These are phyloP conservation scores for Fomitopsis schrenkii DNA, from an alignment of 1,284 basidiomycete genomes.

Conservation along the genomic window DNA sequence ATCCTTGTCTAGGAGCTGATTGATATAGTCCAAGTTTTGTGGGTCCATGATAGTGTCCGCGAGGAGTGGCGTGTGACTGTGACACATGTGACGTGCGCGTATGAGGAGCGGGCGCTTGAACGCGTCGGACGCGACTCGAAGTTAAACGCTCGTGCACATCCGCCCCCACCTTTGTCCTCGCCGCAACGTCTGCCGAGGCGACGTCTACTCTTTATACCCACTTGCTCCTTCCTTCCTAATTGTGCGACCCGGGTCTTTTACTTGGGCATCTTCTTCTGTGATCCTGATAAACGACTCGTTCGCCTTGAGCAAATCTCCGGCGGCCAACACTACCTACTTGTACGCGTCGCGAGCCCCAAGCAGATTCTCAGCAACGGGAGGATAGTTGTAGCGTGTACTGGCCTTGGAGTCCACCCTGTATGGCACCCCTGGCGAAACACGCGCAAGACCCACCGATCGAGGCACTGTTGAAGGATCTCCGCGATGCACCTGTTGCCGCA, in stretches of 20 bases:
- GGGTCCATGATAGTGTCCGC: conserved; percentile 43
- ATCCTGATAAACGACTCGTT: too few relatives aligned
- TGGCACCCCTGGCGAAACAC: conserved; percentile 11
- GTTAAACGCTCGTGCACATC: neutral
- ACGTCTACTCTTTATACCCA: too few relatives aligned
- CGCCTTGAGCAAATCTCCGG: too few relatives aligned
- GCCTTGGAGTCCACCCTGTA: neutral
- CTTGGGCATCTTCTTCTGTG: too few relatives aligned
- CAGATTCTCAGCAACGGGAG: too few relatives aligned
- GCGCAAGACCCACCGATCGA: conserved; percentile 30
- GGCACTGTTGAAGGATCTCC: conserved; percentile 44
- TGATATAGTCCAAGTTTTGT: conserved; percentile 49
- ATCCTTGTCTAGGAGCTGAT: conserved; percentile 49
- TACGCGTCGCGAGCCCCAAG: too few relatives aligned
- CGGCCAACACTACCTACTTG: too few relatives aligned
- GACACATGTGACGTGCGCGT: conserved; percentile 4
- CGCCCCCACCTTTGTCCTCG: neutral
- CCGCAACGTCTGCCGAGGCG: too few relatives aligned
- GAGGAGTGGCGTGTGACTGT: conserved; percentile 2
- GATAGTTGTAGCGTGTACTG: neutral
- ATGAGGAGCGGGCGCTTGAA: neutral
- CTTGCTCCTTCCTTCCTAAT: too few relatives aligned
- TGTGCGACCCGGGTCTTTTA: too few relatives aligned
- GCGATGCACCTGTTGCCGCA: conserved; percentile 48
- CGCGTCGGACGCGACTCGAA: neutral